Evolutionary conservation across 345 rosid genomes (phyloP).

Genomic region (Erucastrum elatum): DNA sequence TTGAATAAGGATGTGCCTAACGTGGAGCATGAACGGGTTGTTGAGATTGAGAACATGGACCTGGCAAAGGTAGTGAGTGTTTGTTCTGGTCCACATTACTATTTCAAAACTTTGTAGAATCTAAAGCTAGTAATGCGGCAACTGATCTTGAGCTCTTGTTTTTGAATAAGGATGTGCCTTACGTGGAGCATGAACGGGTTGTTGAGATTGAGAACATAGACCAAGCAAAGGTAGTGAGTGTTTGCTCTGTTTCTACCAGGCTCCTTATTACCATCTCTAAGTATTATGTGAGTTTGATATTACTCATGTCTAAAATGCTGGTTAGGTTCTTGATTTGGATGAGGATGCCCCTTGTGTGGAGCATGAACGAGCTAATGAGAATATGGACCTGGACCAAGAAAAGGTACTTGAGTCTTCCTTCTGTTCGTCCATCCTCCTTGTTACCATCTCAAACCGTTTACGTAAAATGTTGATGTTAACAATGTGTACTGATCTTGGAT

Average conservation of each 20-base stretch:
- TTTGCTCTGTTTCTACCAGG: neutral
- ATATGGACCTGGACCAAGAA: neutral
- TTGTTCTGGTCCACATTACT: neutral
- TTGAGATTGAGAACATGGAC: neutral
- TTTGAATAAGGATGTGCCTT: conserved; percentile 10
- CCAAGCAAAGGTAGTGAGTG: neutral
- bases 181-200: neutral
- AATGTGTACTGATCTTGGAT: neutral
- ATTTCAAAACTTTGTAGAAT: neutral
- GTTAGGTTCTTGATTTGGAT: neutral
- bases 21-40: neutral
- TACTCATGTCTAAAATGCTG: neutral
- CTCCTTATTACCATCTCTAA: neutral
- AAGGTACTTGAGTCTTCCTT: neutral
- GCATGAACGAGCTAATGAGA: neutral
- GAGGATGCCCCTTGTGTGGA: conserved; percentile 7
- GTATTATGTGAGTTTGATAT: neutral
- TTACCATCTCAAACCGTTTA: neutral
- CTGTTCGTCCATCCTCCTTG: neutral
- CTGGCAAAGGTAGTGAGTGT: neutral
- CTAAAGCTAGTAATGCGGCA: neutral
- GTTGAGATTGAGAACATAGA: neutral
- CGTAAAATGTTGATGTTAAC: neutral
- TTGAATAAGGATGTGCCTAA: conserved; percentile 1
- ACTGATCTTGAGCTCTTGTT: neutral